Base-by-base conservation (phyloP, 2,329 filamentous ascomycete genomes). In the Fusarium sp. region DNA sequence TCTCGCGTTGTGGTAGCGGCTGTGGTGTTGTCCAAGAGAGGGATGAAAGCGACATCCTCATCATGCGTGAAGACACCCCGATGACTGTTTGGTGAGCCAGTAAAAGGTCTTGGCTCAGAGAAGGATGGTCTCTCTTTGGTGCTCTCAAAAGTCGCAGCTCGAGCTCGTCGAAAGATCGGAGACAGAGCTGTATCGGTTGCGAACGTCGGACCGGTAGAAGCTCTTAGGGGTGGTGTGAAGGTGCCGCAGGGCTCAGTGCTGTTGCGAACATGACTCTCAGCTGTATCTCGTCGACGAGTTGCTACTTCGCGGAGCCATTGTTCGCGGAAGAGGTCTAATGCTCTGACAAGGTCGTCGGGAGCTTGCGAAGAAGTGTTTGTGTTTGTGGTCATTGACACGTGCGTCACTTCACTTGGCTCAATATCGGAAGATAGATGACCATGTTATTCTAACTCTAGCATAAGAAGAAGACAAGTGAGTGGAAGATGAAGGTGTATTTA, bases 281-380 rank as follows among this genome's bases (percentile, higher is more conserved):
- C 49, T 9, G 60, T 55, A 37, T 75, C 67, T 36, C 64, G 63
- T 13, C 60, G 66, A 31, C 65, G 69, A 31, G 59, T 66, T 45
- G 72, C 67, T 8, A 78, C 65, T 23, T 70, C 70, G 52, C 71
- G 74, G 33, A 79, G 62, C 46, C 78, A 77, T 39, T 77, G 74
- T n/a, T 79, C 76, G 50, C 78, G 78, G 42, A 74, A 71, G 21
- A 72, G 60, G 43, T 80, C 76, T 41, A 77, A 73, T 27, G 72
- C 74, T 37, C 62, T 70, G 61, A 80, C 70, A 45, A 79, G 70
- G 33, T 80, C 76, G 55, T 80, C 77, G 17, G 77, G 71, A 61
- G 72, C 67, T 25, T 71, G 68, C 17, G 69, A 71, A 17, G 60
- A 33, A 23, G 51, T 31, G 29, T 31, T 25, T 25, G 25, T 31